Evolutionary conservation across 176 grass and related monocot genomes (phyloP).

Genomic region (Aegilops sharonensis): DNA sequence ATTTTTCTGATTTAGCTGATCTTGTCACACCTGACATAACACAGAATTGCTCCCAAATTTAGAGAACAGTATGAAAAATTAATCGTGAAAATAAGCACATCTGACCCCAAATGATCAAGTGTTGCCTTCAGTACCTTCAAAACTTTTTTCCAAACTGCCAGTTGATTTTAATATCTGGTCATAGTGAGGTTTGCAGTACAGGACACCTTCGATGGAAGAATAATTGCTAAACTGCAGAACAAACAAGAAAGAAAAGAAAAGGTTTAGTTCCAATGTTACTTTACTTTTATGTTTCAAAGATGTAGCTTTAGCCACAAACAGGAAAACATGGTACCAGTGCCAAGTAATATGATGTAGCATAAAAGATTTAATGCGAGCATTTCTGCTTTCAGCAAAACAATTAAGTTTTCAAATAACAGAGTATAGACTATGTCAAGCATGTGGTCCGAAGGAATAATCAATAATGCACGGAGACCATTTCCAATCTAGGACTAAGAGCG

Average conservation of each 20-base stretch:
- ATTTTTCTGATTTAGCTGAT: slow-evolving; percentile 69
- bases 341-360: not conserved
- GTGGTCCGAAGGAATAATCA: slow-evolving; percentile 17
- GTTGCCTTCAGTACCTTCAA: slow-evolving; percentile 70
- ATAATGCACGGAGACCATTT: slow-evolving; percentile 21
- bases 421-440: not conserved
- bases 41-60: not conserved
- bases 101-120: not conserved
- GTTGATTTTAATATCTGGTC: slow-evolving; percentile 95
- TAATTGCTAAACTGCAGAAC: slow-evolving; percentile 94
- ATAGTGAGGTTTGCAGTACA: slow-evolving; percentile 99
- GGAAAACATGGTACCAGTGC: not conserved
- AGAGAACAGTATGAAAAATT: not conserved
- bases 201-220: slow-evolving; percentile 80
- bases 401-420: not conserved
- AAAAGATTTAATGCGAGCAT: not conserved
- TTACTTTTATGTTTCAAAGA: slow-evolving; percentile 16
- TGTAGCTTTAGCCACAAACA: not conserved
- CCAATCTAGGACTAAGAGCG: not conserved
- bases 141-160: slow-evolving; percentile 99
- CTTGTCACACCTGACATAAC: slow-evolving; percentile 58
- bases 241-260: slow-evolving; percentile 35
- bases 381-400: slow-evolving; percentile 31
- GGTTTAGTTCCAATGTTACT: not conserved
- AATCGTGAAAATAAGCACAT: slow-evolving; percentile 1